phyloP scores from a whole-genome alignment of 306 rosid genomes.

The Biancaea sappan region DNA sequence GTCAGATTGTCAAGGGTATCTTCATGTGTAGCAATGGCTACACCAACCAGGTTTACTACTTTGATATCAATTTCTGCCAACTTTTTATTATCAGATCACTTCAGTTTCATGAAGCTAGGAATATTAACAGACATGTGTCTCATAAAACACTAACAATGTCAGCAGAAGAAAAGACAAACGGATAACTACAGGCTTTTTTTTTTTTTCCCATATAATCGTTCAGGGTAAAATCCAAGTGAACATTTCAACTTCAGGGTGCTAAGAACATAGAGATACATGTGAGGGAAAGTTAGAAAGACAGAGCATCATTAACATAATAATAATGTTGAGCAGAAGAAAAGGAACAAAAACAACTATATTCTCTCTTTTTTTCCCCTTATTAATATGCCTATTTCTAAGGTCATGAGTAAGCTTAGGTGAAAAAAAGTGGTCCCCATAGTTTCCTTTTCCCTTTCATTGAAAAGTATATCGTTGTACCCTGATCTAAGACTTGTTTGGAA shows the following conservation, averaged over 20 bases:
- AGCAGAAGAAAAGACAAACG: not conserved
- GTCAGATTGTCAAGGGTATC: slow-evolving; percentile 91
- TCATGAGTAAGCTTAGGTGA: not conserved
- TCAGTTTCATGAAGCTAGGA: slow-evolving; percentile 4
- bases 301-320: too few relatives aligned
- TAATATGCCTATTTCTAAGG: not conserved
- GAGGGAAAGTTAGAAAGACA: too few relatives aligned
- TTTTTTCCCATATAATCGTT: too few relatives aligned
- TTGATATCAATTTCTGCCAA: too few relatives aligned
- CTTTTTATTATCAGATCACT: slow-evolving; percentile 5
- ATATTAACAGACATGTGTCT: not conserved
- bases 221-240: too few relatives aligned
- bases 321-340: not conserved
- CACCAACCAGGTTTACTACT: slow-evolving; percentile 71
- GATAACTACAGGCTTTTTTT: not conserved
- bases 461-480: not conserved
- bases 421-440: too few relatives aligned
- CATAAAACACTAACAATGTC: not conserved
- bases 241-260: too few relatives aligned
- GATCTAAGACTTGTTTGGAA: slow-evolving; percentile 13
- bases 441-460: not conserved
- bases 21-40: slow-evolving; percentile 92
- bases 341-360: not conserved
- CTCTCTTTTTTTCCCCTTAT: too few relatives aligned
- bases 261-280: too few relatives aligned